Evolutionary conservation across 441 rosid genomes (phyloP).

Genomic region (Euphorbia schlechtendalii): DNA sequence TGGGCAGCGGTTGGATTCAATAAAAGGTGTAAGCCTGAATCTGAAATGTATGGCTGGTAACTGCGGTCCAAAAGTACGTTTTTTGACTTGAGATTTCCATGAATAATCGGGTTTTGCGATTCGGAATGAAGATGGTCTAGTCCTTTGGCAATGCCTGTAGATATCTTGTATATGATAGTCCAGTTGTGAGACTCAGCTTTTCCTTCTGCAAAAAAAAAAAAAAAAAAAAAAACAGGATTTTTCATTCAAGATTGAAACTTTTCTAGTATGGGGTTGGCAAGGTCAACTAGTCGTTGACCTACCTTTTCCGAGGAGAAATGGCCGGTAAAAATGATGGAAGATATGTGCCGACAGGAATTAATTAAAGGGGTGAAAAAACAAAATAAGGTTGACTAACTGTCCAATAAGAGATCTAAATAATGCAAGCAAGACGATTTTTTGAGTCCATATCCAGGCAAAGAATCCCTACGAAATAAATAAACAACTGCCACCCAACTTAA

Average conservation of each 20-base stretch:
- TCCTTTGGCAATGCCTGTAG: slow-evolving; percentile 58
- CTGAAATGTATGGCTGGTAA: slow-evolving; percentile 53
- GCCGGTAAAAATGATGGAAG: slow-evolving; percentile 18
- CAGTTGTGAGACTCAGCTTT: slow-evolving; percentile 49
- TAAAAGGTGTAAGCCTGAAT: slow-evolving; percentile 64
- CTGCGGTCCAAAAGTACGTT: slow-evolving; percentile 56
- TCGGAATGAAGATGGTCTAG: slow-evolving; percentile 72
- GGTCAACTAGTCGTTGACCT: background rate
- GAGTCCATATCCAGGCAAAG: slow-evolving; percentile 9
- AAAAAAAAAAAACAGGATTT: slow-evolving; percentile 16
- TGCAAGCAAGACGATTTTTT: slow-evolving; percentile 19
- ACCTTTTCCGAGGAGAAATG: background rate
- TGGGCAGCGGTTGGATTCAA: slow-evolving; percentile 58
- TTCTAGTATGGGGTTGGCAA: background rate
- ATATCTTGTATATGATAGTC: slow-evolving; percentile 47
- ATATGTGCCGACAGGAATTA: slow-evolving; percentile 21
- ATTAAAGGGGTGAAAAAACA: slow-evolving; percentile 14
- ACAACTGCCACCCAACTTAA: background rate
- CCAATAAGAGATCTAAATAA: slow-evolving; percentile 10
- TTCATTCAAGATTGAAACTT: slow-evolving; percentile 2
- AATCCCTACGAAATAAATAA: background rate
- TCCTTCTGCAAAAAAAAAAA: no score
- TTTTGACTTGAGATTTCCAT: slow-evolving; percentile 82
- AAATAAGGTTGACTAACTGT: slow-evolving; percentile 5
- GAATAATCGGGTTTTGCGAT: slow-evolving; percentile 49